These are phyloP conservation scores for Vanilla planifolia DNA, from an alignment of 106 monocot species.

Conservation along the genomic window DNA sequence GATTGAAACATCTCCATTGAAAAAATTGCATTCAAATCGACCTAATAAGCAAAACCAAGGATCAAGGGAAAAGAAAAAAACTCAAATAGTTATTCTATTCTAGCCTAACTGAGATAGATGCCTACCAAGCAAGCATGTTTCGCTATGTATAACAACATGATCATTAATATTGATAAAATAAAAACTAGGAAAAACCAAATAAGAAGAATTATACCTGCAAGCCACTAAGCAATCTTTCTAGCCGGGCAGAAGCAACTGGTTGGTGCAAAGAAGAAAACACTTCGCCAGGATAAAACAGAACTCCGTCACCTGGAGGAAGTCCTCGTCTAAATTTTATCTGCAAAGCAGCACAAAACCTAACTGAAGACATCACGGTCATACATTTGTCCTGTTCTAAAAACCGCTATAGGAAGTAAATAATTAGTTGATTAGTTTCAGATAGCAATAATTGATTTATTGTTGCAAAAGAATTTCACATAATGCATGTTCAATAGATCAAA, in stretches of 20 bases:
- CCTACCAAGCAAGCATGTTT: too few relatives aligned
- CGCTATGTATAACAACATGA: too few relatives aligned
- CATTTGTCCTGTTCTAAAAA: not conserved
- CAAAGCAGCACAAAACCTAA: not conserved
- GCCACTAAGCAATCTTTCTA: conserved; percentile 86
- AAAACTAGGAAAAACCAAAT: not conserved
- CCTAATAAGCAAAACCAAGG: too few relatives aligned
- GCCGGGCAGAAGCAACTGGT: conserved; percentile 79
- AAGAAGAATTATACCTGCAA: conserved; percentile 58
- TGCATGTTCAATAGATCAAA: too few relatives aligned
- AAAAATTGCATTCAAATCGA: too few relatives aligned
- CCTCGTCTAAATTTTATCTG: conserved; percentile 93
- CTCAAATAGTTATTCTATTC: too few relatives aligned
- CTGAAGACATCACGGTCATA: not conserved
- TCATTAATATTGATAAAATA: not conserved
- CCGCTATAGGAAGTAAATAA: not conserved
- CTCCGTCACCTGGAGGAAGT: conserved; percentile 97
- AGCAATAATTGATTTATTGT: too few relatives aligned
- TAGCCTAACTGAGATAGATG: too few relatives aligned
- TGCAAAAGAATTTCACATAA: too few relatives aligned
- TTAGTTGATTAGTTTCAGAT: too few relatives aligned
- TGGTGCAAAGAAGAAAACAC: conserved; percentile 80
- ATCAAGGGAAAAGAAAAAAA: too few relatives aligned
- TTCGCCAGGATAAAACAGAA: conserved; percentile 96
- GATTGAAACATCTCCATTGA: too few relatives aligned